These are phyloP conservation scores for Taphrina wiesneri DNA, from an alignment of 1,139 yeast genomes.

Conservation along the genomic window DNA sequence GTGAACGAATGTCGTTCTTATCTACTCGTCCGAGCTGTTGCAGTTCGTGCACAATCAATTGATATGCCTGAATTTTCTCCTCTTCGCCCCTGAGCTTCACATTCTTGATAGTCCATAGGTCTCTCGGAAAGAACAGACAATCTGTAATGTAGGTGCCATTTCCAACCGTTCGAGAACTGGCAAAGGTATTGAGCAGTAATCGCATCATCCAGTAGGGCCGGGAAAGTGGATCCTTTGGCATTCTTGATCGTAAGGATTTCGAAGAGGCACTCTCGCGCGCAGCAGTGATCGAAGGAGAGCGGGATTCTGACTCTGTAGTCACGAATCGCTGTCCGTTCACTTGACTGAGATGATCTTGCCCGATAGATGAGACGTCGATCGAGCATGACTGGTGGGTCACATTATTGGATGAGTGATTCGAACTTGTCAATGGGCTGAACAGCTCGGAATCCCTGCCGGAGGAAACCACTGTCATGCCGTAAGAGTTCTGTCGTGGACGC, in stretches of 20 bases:
- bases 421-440: background rate
- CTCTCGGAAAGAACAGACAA: slow-evolving; percentile 23
- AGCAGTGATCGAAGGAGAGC: background rate
- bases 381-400: background rate
- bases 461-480: background rate
- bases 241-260: background rate
- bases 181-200: slow-evolving; percentile 17
- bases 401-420: background rate
- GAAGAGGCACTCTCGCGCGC: background rate
- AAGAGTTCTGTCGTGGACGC: background rate
- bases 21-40: slow-evolving; percentile 21
- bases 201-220: slow-evolving; percentile 34
- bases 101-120: slow-evolving; percentile 28
- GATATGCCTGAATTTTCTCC: slow-evolving; percentile 33
- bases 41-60: slow-evolving; percentile 14
- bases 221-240: slow-evolving; percentile 18
- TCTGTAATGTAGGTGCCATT: slow-evolving; percentile 25
- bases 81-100: slow-evolving; percentile 34
- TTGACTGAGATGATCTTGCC: background rate
- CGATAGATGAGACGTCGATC: background rate
- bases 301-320: background rate
- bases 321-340: background rate
- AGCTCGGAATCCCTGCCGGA: background rate
- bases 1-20: slow-evolving; percentile 9
- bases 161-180: background rate